Evolutionary conservation across 176 grass and related monocot species (phyloP).

Genomic region (Bothriochloa decipiens): DNA sequence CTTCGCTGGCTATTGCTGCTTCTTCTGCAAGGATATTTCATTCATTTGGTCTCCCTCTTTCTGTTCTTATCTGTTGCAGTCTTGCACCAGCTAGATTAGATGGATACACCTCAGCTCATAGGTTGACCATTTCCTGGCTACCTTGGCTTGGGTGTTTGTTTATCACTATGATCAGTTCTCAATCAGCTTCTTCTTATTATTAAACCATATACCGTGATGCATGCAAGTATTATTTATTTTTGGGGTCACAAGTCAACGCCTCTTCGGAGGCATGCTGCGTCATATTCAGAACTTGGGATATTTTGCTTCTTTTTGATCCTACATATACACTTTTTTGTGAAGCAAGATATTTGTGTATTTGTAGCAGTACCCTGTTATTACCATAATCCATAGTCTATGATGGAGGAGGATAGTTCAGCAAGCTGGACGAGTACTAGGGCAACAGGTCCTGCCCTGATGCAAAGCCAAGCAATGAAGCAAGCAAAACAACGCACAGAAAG

Average conservation of each 20-base stretch:
- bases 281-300: neutral
- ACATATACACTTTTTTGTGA: neutral
- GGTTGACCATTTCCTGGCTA: neutral
- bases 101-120: neutral
- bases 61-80: neutral
- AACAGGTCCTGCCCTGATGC: constrained; percentile 10
- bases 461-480: neutral
- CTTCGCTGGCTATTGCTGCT: neutral
- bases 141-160: neutral
- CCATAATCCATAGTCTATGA: too few species aligned
- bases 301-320: neutral
- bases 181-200: neutral
- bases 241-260: neutral
- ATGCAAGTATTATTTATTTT: neutral
- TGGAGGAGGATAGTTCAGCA: constrained; percentile 24
- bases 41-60: neutral
- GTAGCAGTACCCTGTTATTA: too few species aligned
- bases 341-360: constrained; percentile 11
- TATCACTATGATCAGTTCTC: neutral
- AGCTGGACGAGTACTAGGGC: neutral
- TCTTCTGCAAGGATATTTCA: neutral
- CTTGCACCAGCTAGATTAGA: neutral
- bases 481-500: neutral
- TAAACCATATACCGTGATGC: neutral
- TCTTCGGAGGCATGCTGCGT: neutral